Conservation (phyloP, 257 asterid genomes). For the Solanum medicagineum region DNA sequence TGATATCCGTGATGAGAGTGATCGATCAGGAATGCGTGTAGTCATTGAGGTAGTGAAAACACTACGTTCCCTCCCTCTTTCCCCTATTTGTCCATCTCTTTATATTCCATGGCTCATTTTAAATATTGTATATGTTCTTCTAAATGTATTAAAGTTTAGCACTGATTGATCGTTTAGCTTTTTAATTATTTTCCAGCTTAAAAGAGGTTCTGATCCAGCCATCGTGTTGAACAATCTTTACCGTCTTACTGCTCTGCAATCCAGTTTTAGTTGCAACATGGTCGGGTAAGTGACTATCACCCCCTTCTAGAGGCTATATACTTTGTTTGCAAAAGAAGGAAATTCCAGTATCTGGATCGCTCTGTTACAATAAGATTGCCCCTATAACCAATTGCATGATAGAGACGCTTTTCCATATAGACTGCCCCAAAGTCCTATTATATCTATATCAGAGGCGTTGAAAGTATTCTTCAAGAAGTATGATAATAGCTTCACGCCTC, state of each 20-base stretch:
- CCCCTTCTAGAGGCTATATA: neutral
- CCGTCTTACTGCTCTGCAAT: conserved; percentile 79
- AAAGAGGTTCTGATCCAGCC: conserved; percentile 85
- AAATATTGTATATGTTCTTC: neutral
- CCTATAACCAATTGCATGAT: neutral
- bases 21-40: conserved; percentile 91
- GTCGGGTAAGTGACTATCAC: conserved; percentile 71
- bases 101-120: neutral
- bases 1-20: conserved; percentile 99
- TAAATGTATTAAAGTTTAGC: neutral
- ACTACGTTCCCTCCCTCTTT: neutral
- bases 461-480: neutral
- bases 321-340: neutral
- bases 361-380: neutral
- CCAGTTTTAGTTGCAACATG: conserved; percentile 96
- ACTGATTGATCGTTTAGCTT: conserved; percentile 1
- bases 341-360: neutral
- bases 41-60: conserved; percentile 75
- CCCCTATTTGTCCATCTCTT: neutral
- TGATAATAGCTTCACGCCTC: neutral
- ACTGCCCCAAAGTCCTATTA: neutral
- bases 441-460: neutral
- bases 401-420: neutral
- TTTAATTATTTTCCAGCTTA: conserved; percentile 45
- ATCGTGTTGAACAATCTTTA: conserved; percentile 79